Evolutionary conservation across 345 rosid species (phyloP).

Genomic region (Passiflora organensis): DNA sequence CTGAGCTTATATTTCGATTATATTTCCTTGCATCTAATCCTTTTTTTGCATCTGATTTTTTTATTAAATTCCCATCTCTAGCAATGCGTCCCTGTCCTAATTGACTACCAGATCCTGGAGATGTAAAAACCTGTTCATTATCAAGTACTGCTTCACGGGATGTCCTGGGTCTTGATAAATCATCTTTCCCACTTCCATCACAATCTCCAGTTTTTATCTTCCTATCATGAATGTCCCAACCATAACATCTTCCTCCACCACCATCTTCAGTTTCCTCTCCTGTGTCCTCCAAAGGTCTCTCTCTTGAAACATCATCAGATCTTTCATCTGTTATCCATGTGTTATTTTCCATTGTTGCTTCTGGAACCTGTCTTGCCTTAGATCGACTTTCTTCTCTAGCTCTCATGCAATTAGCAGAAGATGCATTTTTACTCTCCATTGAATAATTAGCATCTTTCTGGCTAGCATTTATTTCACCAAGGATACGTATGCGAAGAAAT

Average conservation of each 20-base stretch:
- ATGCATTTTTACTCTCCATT: conserved; percentile 47
- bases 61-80: conserved; percentile 49
- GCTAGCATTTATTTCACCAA: conserved; percentile 60
- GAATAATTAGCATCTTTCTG: conserved; percentile 60
- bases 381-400: conserved; percentile 77
- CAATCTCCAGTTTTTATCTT: conserved; percentile 49
- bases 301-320: conserved; percentile 34
- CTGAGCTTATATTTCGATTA: conserved; percentile 36
- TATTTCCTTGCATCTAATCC: conserved; percentile 44
- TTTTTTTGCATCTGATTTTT: conserved; percentile 47
- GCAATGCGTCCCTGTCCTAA: conserved; percentile 35
- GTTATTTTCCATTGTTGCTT: conserved; percentile 45
- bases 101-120: conserved; percentile 67
- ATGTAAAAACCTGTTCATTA: conserved; percentile 47
- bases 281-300: conserved; percentile 30
- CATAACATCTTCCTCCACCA: conserved; percentile 44
- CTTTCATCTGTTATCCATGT: conserved; percentile 32
- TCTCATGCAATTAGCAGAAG: conserved; percentile 35
- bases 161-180: conserved; percentile 54
- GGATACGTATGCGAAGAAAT: conserved; percentile 82
- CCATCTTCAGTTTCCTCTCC: conserved; percentile 53
- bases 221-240: conserved; percentile 41
- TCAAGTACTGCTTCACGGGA: conserved; percentile 55
- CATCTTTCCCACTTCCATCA: conserved; percentile 75
- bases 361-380: conserved; percentile 63